Evolutionary conservation across 768 basidiomycete genomes (phyloP).

Genomic region (Candolleomyces eurysporus): DNA sequence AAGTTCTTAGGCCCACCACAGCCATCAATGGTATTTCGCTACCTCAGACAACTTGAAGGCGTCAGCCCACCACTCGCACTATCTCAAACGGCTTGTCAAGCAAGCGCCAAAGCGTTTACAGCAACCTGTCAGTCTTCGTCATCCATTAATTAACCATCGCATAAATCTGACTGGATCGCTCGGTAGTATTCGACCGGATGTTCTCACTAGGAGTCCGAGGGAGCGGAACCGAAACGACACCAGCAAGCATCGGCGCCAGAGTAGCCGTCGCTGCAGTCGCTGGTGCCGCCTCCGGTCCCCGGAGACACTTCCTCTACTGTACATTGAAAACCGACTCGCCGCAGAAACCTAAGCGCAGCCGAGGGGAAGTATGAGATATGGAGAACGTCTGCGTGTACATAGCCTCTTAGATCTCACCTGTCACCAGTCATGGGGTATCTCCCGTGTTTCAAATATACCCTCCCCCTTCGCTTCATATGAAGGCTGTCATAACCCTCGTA

Average conservation of each 20-base stretch:
- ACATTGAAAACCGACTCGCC: conserved; percentile 62
- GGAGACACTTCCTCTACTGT: conserved; percentile 84
- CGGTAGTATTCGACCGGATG: conserved; percentile 83
- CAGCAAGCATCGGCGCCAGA: conserved; percentile 48
- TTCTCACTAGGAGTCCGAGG: conserved; percentile 84
- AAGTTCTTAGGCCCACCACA: conserved; percentile 65
- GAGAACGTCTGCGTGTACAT: too few relatives aligned
- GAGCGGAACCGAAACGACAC: conserved; percentile 63
- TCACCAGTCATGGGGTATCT: too few relatives aligned
- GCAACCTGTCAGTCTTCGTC: conserved; percentile 62
- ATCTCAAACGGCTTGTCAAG: conserved; percentile 86
- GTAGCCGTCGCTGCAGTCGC: conserved; percentile 65
- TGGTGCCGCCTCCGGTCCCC: conserved; percentile 64
- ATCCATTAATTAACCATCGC: conserved; percentile 8
- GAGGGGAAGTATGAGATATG: too few relatives aligned
- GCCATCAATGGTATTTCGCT: conserved; percentile 91
- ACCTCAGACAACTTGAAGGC: conserved; percentile 86
- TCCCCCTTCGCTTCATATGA: too few relatives aligned
- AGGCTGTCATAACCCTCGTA: too few relatives aligned
- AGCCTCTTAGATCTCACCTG: too few relatives aligned
- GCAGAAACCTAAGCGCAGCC: conserved; percentile 33
- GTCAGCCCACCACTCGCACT: conserved; percentile 85
- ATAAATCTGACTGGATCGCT: not conserved
- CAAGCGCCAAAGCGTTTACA: conserved; percentile 84
- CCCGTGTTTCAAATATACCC: too few relatives aligned